Evolutionary conservation across 2,329 filamentous ascomycete genomes (phyloP), one percentile per base, ranked within the genome.

Genomic region (Albophoma yamanashiensis): DNA sequence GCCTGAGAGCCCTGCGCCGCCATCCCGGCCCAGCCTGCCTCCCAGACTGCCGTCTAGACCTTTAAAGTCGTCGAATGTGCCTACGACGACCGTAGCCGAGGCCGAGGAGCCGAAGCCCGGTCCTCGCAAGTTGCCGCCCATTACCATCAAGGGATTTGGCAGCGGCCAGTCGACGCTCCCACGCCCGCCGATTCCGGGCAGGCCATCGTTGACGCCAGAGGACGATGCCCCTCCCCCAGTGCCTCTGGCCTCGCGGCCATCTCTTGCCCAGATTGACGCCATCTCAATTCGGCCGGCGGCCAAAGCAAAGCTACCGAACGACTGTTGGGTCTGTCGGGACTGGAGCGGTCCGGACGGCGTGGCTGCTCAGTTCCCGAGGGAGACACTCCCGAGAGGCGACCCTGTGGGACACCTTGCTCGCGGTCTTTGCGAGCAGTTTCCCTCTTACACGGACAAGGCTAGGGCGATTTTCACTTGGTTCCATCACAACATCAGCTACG

Each of bases 401-500:
- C 86, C 88, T 0, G 78, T 94, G 4, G 84, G 82, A 25, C 89
- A 89, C 76, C 80, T 99, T 31, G 92, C 92, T 0, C 82, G 84
- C 58, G 84, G 89, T 58, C 82, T 97, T 25, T 96, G 91, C 60
- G 79, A 81, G 4, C 88, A 89, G 0, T 97, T 97, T 69, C 75
- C 85, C 0, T 96, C 91, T 0, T 76, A 79, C 1, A 96, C 93
- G 0, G 93, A 97, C 73, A 97, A 97, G 76, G 93, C 94, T 2
- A 83, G 94, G 36, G 91, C 86, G 2, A 90, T 99, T 62, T 97
- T 97, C 71, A 91, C 89, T 1, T 99, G 94, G 94, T 85, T 92
- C 47, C 93, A 97, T 74, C 87, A 97, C 73, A 97, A 97, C 67
- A 87, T 99, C 61, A 81, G 81, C 55, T 99, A 97, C 71, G 91